These are phyloP conservation scores for Pseudocercospora macadamiae DNA, from an alignment of 2,329 filamentous ascomycete genomes.

Conservation along the genomic window DNA sequence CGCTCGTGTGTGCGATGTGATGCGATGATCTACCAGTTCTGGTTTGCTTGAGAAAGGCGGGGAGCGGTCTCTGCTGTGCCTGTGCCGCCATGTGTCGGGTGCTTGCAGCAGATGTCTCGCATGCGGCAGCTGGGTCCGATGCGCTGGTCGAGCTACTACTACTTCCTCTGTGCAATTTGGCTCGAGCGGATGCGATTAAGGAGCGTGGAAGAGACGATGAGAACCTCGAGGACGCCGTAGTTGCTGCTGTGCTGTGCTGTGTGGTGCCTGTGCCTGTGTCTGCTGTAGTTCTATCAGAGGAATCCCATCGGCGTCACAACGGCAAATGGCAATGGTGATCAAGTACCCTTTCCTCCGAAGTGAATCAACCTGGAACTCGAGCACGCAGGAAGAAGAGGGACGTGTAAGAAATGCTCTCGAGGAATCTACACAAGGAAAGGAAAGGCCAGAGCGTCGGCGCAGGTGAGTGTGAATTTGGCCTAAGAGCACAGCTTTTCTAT, in stretches of 20 bases:
- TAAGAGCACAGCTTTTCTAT: not conserved
- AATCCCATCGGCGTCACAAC: too few relatives aligned
- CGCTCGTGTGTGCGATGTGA: constrained; percentile 1
- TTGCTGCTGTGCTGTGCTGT: too few relatives aligned
- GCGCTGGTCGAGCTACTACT: not conserved
- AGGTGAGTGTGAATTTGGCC: not conserved
- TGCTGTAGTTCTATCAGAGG: too few relatives aligned
- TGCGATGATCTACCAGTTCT: constrained; percentile 48
- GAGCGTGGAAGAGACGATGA: constrained; percentile 3
- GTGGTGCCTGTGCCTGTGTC: too few relatives aligned
- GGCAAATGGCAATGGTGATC: not conserved
- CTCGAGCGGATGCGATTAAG: not conserved
- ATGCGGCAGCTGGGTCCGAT: constrained; percentile 18
- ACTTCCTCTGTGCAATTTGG: not conserved
- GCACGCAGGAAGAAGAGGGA: not conserved
- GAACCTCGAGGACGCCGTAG: not conserved
- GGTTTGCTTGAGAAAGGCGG: constrained; percentile 58
- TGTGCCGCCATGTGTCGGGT: constrained; percentile 24
- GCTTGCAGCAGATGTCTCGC: constrained; percentile 8
- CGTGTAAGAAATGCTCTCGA: not conserved
- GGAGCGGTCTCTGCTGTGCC: constrained; percentile 17
- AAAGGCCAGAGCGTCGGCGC: not conserved
- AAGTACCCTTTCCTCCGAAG: not conserved
- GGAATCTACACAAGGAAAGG: not conserved
- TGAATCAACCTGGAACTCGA: too few relatives aligned